Conservation (phyloP, 2,329 filamentous ascomycete genomes). For the Arthrobotrys conoides region DNA sequence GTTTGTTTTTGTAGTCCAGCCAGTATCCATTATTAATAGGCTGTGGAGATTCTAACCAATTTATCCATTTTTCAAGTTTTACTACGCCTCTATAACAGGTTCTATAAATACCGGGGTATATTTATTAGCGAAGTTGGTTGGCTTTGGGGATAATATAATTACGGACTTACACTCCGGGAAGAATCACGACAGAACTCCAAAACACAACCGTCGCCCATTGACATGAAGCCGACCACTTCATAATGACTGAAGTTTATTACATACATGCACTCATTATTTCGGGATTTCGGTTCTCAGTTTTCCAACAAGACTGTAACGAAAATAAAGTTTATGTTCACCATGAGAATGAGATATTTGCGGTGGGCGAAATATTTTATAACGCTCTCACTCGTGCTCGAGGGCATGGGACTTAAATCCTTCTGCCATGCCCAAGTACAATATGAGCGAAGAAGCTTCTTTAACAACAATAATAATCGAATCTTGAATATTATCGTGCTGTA, state of each 20-base stretch:
- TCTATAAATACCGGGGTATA: background rate
- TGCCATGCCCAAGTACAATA: background rate
- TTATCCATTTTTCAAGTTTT: slow-evolving; percentile 11
- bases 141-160: background rate
- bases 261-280: background rate
- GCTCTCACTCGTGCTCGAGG: slow-evolving; percentile 6
- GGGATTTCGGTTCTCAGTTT: background rate
- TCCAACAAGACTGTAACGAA: background rate
- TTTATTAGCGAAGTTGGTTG: background rate
- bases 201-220: background rate
- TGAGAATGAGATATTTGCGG: slow-evolving; percentile 1
- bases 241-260: background rate
- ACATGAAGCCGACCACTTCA: background rate
- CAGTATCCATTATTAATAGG: background rate
- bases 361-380: background rate
- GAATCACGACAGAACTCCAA: background rate
- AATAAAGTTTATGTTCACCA: background rate
- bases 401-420: background rate
- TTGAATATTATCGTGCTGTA: background rate
- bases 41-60: slow-evolving; percentile 18
- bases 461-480: background rate
- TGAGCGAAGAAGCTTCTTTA: background rate
- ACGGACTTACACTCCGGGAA: background rate
- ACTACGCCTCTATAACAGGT: slow-evolving; percentile 22
- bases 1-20: background rate